Conservation (phyloP, 1,139 yeast genomes). For the Yarrowia galli region DNA sequence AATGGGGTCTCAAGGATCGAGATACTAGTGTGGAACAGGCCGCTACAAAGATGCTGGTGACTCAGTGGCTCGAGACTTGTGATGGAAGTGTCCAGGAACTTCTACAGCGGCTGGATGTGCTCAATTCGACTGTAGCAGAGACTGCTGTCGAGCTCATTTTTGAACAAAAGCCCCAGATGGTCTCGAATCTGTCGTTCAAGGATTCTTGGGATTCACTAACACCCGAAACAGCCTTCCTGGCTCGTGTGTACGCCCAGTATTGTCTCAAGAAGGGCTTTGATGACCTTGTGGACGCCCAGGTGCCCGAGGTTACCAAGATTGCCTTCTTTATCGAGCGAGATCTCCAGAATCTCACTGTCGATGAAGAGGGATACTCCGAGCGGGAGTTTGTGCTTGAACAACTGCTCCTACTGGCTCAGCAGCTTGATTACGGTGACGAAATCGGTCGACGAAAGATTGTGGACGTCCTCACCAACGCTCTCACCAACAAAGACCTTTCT, state of each 20-base stretch:
- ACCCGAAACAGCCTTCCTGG: slow-evolving; percentile 76
- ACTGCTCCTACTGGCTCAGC: slow-evolving; percentile 68
- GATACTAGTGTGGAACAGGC: slow-evolving; percentile 76
- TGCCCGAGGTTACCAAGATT: slow-evolving; percentile 81
- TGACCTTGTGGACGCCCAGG: slow-evolving; percentile 71
- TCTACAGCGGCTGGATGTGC: slow-evolving; percentile 72
- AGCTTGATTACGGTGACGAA: slow-evolving; percentile 89
- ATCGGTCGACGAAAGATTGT: slow-evolving; percentile 86
- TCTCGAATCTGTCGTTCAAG: slow-evolving; percentile 64
- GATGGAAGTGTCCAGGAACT: slow-evolving; percentile 76
- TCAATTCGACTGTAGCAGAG: slow-evolving; percentile 65
- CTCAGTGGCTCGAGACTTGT: slow-evolving; percentile 73
- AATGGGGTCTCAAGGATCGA: slow-evolving; percentile 89
- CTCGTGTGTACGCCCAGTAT: slow-evolving; percentile 70
- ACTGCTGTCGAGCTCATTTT: slow-evolving; percentile 71
- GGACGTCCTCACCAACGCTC: slow-evolving; percentile 63
- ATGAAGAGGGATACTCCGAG: slow-evolving; percentile 59
- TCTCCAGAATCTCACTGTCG: slow-evolving; percentile 57
- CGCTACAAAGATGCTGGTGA: slow-evolving; percentile 72
- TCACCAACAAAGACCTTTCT: slow-evolving; percentile 53
- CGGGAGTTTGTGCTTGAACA: slow-evolving; percentile 80
- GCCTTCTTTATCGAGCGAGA: slow-evolving; percentile 60
- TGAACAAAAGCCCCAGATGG: slow-evolving; percentile 65
- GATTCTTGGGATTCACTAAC: slow-evolving; percentile 71
- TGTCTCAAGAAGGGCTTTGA: slow-evolving; percentile 62